Evolutionary conservation across 2,329 filamentous ascomycete species (phyloP), one percentile per base, ranked within the genome.

Genomic region (Epichloe glyceriae): DNA sequence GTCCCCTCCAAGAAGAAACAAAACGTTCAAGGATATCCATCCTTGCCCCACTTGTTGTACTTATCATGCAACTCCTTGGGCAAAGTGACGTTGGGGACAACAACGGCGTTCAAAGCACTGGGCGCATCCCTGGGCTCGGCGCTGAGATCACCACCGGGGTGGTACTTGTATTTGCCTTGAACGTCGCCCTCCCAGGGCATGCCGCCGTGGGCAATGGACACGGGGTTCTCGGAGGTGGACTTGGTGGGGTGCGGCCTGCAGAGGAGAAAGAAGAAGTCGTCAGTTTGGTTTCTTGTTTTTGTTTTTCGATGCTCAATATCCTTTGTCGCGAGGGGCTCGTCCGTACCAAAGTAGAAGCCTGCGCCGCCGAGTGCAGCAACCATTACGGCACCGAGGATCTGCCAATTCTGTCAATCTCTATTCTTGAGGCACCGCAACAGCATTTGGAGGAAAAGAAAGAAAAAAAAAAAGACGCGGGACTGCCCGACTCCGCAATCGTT

Each of bases 21-120:
- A 38, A 8, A 8, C 30, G 3, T 66, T 74, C 35, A 87, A 60
- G 69, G 69, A 73, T 86, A 97, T 61, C 88, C 90, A 60, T 97
- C 93, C 82, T 97, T 97, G 71, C 93, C 93, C 82, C 88, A 97
- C 79, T 98, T 98, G 86, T 98, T 98, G 82, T 85, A 97, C 75
- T 85, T 86, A 62, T 98, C 93, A 74, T 98, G 93, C 57, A 96
- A 81, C 63, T 85, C 79, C 88, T 85, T 89, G 65, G 93, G 90
- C 60, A 97, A 76, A 64, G 85, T 93, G 65, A 98, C 90, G 65
- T 95, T 85, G 63, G 93, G 93, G 50, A 98, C 78, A 66, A 98
- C 84, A 61, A 96, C 90, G 57, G 86, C 86, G 78, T 98, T 95
- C 72, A 98, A 74, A 56, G 93, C 93, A 70, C 88, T 95, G 58